Conservation (phyloP, 2,329 filamentous ascomycete genomes). For the Claviceps pusilla region DNA sequence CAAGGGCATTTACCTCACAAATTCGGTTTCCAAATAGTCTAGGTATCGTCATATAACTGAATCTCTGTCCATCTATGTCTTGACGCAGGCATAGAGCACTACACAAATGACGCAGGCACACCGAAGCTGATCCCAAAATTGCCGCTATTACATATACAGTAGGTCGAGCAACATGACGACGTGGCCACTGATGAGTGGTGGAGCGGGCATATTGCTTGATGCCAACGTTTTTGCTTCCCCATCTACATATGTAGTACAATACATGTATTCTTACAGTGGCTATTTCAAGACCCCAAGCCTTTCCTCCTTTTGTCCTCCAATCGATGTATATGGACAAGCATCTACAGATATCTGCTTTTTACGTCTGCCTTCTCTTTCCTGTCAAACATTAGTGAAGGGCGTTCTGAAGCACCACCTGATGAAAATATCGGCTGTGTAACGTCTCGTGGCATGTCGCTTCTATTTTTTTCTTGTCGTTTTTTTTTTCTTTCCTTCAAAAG, state of each 20-base stretch:
- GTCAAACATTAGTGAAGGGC: too few relatives aligned
- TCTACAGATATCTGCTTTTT: not conserved
- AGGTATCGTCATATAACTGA: too few relatives aligned
- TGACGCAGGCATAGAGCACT: too few relatives aligned
- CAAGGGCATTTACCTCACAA: too few relatives aligned
- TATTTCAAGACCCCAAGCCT: not conserved
- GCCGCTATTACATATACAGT: too few relatives aligned
- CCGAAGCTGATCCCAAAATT: too few relatives aligned
- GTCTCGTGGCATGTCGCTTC: not conserved
- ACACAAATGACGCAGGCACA: too few relatives aligned
- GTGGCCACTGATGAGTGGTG: not conserved
- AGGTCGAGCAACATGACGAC: too few relatives aligned
- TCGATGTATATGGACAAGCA: not conserved
- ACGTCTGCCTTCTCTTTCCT: not conserved
- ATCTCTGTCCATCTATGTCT: too few relatives aligned
- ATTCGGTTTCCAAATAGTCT: too few relatives aligned
- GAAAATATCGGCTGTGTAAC: not conserved
- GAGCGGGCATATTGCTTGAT: not conserved
- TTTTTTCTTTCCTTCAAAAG: not conserved
- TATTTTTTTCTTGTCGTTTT: not conserved
- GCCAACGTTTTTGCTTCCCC: not conserved
- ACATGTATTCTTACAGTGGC: constrained; percentile 4
- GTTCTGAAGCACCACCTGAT: not conserved
- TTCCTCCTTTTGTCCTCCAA: not conserved
- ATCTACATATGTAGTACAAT: not conserved